Evolutionary conservation across 2,329 filamentous ascomycete genomes (phyloP), one percentile per base, ranked within the genome.

Genomic region (Fusarium newnesense): DNA sequence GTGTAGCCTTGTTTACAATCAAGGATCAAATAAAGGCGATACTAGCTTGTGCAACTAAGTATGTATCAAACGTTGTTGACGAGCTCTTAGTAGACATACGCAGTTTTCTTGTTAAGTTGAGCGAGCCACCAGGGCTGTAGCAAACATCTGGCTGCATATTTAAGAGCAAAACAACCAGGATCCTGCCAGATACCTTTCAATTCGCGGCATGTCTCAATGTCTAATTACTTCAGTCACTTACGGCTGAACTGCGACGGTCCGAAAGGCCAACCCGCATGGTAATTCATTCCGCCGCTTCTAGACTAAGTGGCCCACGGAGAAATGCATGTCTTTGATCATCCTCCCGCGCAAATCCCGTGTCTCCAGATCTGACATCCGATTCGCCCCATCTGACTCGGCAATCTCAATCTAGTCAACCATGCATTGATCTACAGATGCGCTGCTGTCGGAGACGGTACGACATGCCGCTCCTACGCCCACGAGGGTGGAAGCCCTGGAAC

Each of bases 281-380:
- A 13, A 21, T 18, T 24, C 30, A 21, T 16, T 18, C 30, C 53
- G n/a, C 12, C 12, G 19, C n/a, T 28, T 58, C 24, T 49, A 24
- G 24, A 24, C 24, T 24, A 4, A 49, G 54, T 58, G 40, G 32
- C 3, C 2, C 8, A 36, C 15, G 24, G 40, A 19, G 24, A 49
- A 36, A 49, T 58, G 11, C n/a, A 49, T 28, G 40, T 36, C 40
- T 34, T 34, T 58, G 40, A 49, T 58, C 54, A 19, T 46, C 30
- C 32, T 58, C n/a, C 40, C 7, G 40, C 2, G 40, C 39, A 28
- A n/a, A 58, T 58, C 54, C 54, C 40, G 32, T 18, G 13, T 47
- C n/a, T 34, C 16, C 7, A 47, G 24, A 21, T 26, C n/a, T n/a
- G n/a, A 1, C 30, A n/a, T n/a, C 54, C 54, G 54, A 58, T 58